Evolutionary conservation across 352 stramenopile genomes (phyloP).

Genomic region (Phytophthora cajani): DNA sequence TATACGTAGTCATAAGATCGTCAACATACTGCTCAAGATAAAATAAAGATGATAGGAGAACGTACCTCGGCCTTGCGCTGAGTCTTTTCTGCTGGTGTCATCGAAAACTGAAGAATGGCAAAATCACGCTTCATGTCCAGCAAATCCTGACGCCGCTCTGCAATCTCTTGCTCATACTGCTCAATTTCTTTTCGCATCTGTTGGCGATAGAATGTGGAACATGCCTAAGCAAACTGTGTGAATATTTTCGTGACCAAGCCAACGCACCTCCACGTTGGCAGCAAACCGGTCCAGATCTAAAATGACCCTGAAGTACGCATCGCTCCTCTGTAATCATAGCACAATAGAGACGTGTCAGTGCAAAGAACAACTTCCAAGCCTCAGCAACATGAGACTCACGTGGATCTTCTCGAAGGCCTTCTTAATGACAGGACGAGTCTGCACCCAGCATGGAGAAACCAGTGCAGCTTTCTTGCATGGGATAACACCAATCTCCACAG

Average conservation of each 20-base stretch:
- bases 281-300: constrained; percentile 70
- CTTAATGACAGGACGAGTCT: constrained; percentile 62
- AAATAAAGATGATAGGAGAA: not conserved
- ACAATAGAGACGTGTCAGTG: constrained; percentile 8
- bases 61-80: constrained; percentile 67
- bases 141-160: constrained; percentile 41
- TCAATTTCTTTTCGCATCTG: constrained; percentile 66
- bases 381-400: constrained; percentile 32
- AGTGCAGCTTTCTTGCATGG: constrained; percentile 58
- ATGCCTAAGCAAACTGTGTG: not conserved
- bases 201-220: not conserved
- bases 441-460: constrained; percentile 71
- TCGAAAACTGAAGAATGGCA: constrained; percentile 46
- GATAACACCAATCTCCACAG: constrained; percentile 77
- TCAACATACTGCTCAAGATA: not conserved
- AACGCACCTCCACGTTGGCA: constrained; percentile 57
- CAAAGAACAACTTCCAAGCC: not conserved
- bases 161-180: constrained; percentile 68
- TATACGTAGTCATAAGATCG: constrained; percentile 6
- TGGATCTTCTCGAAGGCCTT: constrained; percentile 73
- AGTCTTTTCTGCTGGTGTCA: constrained; percentile 57
- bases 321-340: constrained; percentile 48
- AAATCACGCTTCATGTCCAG: constrained; percentile 52
- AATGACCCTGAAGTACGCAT: constrained; percentile 60
- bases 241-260: not conserved